Percentiles rank a stretch among this genome's conserved stretches.
Conservation (phyloP, 495 filamentous ascomycete genomes). For the Arthonia radiata region DNA sequence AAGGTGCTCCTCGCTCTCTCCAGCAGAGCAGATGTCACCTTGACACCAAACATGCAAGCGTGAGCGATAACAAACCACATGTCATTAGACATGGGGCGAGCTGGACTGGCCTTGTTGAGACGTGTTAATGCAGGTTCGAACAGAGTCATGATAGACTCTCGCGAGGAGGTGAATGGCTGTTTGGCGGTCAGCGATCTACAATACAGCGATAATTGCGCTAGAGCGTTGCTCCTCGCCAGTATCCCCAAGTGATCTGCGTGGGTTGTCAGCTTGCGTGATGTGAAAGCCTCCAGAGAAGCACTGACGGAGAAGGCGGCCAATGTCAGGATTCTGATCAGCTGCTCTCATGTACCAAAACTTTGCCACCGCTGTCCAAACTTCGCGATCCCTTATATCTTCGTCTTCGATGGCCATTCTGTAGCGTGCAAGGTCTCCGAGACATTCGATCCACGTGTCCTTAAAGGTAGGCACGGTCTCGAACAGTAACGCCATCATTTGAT, state of each 20-base stretch:
- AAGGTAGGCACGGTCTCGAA: no score
- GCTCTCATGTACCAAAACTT: conserved; percentile 64
- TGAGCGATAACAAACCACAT: conserved; percentile 38
- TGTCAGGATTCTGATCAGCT: conserved; percentile 39
- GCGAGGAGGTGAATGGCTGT: conserved; percentile 31
- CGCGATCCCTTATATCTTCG: conserved; percentile 40
- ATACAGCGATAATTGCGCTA: conserved; percentile 60
- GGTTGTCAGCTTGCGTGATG: no score
- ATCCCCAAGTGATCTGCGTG: conserved; percentile 76
- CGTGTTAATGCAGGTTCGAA: conserved; percentile 34
- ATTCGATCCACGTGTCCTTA: no score
- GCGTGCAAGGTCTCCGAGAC: no score
- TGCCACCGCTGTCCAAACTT: conserved; percentile 55
- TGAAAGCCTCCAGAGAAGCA: no score
- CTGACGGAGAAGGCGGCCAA: conserved; percentile 59
- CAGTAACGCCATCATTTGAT: conserved; percentile 56
- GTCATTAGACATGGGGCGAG: conserved; percentile 14
- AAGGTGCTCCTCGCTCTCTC: conserved; percentile 23
- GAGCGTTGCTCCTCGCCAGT: conserved; percentile 43
- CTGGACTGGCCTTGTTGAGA: conserved; percentile 11
- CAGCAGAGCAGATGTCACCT: conserved; percentile 23
- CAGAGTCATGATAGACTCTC: conserved; percentile 44
- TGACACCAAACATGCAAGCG: conserved; percentile 38
- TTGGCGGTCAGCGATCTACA: conserved; percentile 20
- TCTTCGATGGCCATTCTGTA: no score